Conservation (phyloP, 2,329 filamentous ascomycete genomes). For the Alternaria burnsii region DNA sequence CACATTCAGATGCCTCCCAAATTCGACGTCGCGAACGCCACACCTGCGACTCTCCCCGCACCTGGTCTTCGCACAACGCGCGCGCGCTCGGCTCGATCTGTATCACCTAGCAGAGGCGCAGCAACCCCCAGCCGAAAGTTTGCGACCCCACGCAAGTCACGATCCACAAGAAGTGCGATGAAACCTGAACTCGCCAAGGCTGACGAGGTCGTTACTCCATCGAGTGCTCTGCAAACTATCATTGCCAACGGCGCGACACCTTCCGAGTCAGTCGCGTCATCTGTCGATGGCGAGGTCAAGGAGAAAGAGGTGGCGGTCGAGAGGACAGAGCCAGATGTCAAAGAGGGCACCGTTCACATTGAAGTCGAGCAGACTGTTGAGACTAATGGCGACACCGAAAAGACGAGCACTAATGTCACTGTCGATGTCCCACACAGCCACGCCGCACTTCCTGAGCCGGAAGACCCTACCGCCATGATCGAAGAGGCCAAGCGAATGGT, state of each 20-base stretch:
- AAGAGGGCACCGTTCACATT: slow-evolving; percentile 67
- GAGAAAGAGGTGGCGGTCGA: slow-evolving; percentile 22
- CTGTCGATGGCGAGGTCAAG: slow-evolving; percentile 55
- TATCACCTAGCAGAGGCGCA: slow-evolving; percentile 63
- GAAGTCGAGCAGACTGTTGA: slow-evolving; percentile 72
- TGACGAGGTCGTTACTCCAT: slow-evolving; percentile 55
- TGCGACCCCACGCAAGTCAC: slow-evolving; percentile 63
- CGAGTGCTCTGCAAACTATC: slow-evolving; percentile 52
- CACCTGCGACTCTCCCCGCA: slow-evolving; percentile 22
- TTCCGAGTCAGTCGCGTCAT: slow-evolving; percentile 42
- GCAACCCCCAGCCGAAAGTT: slow-evolving; percentile 57
- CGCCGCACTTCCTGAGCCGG: slow-evolving; percentile 74
- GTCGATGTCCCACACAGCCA: slow-evolving; percentile 76
- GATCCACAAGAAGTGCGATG: slow-evolving; percentile 54
- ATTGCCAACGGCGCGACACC: slow-evolving; percentile 43
- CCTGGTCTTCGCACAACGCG: slow-evolving; percentile 52
- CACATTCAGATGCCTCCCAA: slow-evolving; percentile 82
- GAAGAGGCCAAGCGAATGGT: slow-evolving; percentile 90
- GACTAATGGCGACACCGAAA: slow-evolving; percentile 68
- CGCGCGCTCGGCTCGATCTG: slow-evolving; percentile 66
- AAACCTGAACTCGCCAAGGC: slow-evolving; percentile 40
- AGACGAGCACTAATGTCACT: slow-evolving; percentile 75
- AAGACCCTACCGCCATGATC: slow-evolving; percentile 84
- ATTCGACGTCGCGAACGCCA: slow-evolving; percentile 67
- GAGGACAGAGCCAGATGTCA: slow-evolving; percentile 19